Evolutionary conservation across 1,139 yeast genomes (phyloP).

Genomic region (Eremothecium gossypii): DNA sequence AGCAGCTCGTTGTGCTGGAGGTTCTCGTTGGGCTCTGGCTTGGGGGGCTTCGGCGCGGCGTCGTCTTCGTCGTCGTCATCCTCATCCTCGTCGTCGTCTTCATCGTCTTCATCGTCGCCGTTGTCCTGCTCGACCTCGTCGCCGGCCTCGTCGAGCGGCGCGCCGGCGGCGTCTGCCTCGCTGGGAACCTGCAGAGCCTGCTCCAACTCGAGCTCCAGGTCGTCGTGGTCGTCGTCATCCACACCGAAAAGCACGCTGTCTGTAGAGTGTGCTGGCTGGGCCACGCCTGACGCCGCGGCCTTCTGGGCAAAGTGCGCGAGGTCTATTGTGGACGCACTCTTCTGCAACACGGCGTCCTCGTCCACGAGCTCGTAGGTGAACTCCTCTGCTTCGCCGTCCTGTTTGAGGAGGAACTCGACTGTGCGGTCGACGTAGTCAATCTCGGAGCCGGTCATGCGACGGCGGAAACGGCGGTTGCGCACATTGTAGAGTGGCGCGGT

Average conservation of each 20-base stretch:
- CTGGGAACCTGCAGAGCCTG: conserved; percentile 30
- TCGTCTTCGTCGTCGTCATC: conserved; percentile 48
- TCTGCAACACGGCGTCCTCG: conserved; percentile 23
- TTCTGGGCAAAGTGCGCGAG: conserved; percentile 6
- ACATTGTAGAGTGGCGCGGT: conserved; percentile 65
- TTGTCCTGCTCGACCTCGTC: conserved; percentile 33
- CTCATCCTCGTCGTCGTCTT: conserved; percentile 38
- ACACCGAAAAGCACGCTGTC: conserved; percentile 9
- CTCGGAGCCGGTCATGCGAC: conserved; percentile 42
- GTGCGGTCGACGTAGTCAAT: conserved; percentile 63
- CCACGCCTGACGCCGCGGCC: background rate
- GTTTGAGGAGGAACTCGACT: conserved; percentile 65
- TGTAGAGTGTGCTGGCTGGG: conserved; percentile 10
- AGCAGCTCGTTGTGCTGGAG: conserved; percentile 68
- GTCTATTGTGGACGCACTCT: conserved; percentile 14
- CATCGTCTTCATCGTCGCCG: conserved; percentile 35
- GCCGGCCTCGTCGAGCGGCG: conserved; percentile 26
- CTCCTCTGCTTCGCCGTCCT: conserved; percentile 80
- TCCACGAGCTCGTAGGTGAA: conserved; percentile 71
- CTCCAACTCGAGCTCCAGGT: conserved; percentile 33
- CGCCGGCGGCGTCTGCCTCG: conserved; percentile 29
- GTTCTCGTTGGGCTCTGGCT: conserved; percentile 31
- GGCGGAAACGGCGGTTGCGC: conserved; percentile 44
- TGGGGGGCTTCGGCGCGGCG: conserved; percentile 18
- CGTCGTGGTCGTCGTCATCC: conserved; percentile 27